Base-by-base conservation (phyloP, 2,329 filamentous ascomycete species). In the Ophiocordyceps camponoti-floridani region DNA sequence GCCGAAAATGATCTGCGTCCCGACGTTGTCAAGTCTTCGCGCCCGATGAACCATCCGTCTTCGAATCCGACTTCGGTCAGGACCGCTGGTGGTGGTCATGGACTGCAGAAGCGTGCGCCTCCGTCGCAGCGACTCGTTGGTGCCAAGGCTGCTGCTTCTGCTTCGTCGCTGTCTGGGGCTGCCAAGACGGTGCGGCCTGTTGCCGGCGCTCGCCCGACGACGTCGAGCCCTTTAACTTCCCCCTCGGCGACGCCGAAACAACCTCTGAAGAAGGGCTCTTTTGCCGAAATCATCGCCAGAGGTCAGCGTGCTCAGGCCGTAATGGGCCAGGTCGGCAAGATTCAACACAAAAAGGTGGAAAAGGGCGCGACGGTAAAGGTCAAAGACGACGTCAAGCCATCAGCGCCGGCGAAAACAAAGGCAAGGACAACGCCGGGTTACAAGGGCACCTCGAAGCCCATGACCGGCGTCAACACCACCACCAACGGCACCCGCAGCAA, bases 331-430 rank as follows among this genome's bases (percentile, higher is more conserved):
- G 69, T 81, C 23, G 81, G 80, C 45, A 77, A 76, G 52, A 84
- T 86, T 51, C 82, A 84, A 56, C 81, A 86, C 59, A 85, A 85
- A 57, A 70, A 79, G 18, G 72, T 78, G 2, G 81, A 83, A 52
- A 81, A 77, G 54, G 61, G 70, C n/a, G 62, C 70, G 23, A 23
- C 23, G 7, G 67, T 47, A 8, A 81, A 69, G 57, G 70, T 23
- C 9, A 41, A 41, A 23, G 23, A 71, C 42, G 67, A 67, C 28
- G 54, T 55, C n/a, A 59, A 56, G 48, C 43, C 43, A 2, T 51
- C 35, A 41, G 62, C 41, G 58, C 58, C 48, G 48, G 48, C 44
- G 59, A 57, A 47, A 60, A 55, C 44, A 44, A 46, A 42, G 42
- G 19, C 45, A 46, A 42, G 42, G 19, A 11, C n/a, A 12, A 14